Evolutionary conservation across 805 yeast species (phyloP), one percentile per base, ranked within the genome.

Genomic region (Pichia cabralensis): DNA sequence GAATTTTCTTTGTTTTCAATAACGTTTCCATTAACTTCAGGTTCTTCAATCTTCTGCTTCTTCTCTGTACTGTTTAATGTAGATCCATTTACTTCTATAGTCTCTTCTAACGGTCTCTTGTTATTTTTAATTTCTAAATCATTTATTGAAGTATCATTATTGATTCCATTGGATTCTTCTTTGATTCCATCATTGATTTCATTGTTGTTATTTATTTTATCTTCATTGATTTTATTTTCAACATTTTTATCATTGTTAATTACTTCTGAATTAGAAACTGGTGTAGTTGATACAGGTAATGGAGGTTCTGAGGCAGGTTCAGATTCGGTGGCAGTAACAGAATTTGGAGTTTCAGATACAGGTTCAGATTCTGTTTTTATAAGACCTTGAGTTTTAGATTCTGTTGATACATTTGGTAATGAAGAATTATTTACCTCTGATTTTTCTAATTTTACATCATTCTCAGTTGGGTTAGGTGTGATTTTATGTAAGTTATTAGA

Each of bases 11-110:
- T 25, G 2, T 5, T n/a, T 10, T 33, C 29, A 8, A 10, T 28
- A n/a, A n/a, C n/a, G n/a, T n/a, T n/a, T n/a, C n/a, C n/a, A n/a
- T n/a, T n/a, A n/a, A n/a, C n/a, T n/a, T n/a, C n/a, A n/a, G n/a
- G n/a, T n/a, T n/a, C n/a, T n/a, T n/a, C n/a, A 12, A 29, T 15
- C 21, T 30, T 35, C 10, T 26, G 30, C 14, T 35, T 36, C 22
- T 36, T 36, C n/a, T 26, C 30, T 22, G 21, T 18, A 13, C 11
- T 16, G 17, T 20, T 11, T 16, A 19, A 11, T 7, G 21, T 17
- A 4, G 21, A 15, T 22, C 23, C 19, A 12, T 21, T 28, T 19
- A 13, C 32, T 12, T 10, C 14, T n/a, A 23, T 28, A 14, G 19
- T 22, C 3, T 13, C 21, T 12, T 30, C 27, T 13, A 29, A 18